phyloP scores from a whole-genome alignment of 1,284 basidiomycete species.

The Boletus sp. region DNA sequence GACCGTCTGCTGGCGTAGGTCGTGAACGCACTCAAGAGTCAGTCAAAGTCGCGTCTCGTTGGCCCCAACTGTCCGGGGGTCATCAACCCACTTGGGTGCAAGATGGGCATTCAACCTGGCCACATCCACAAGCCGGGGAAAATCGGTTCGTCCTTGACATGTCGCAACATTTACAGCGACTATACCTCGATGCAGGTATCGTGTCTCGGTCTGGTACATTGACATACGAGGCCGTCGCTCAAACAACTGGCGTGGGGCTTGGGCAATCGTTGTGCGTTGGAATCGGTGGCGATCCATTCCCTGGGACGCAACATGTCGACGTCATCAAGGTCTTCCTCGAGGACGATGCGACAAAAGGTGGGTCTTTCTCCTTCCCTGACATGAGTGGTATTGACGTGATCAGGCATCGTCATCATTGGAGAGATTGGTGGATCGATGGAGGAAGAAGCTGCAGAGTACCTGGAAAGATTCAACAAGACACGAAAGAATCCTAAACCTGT shows the following conservation, averaged over 20 bases:
- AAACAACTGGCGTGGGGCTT: conserved; percentile 94
- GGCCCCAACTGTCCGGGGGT: conserved; percentile 98
- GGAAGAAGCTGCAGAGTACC: conserved; percentile 97
- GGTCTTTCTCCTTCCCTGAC: neutral
- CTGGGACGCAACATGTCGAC: conserved; percentile 93
- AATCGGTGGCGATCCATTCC: conserved; percentile 99
- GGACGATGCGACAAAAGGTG: conserved; percentile 89
- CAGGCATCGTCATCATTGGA: conserved; percentile 93
- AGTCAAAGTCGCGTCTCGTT: conserved; percentile 92
- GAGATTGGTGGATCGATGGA: conserved; percentile 99
- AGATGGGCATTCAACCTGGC: conserved; percentile 99
- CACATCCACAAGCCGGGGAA: conserved; percentile 96
- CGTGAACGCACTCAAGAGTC: conserved; percentile 89
- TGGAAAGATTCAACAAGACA: conserved; percentile 91
- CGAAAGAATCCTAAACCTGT: conserved; percentile 89
- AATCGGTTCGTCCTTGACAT: conserved; percentile 57
- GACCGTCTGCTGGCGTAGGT: conserved; percentile 50
- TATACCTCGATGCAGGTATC: conserved; percentile 58
- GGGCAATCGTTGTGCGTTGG: conserved; percentile 97
- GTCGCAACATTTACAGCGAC: neutral
- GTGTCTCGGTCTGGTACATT: conserved; percentile 96
- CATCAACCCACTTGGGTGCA: conserved; percentile 96
- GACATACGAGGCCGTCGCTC: conserved; percentile 89
- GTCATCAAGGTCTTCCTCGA: conserved; percentile 96
- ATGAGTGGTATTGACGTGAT: conserved; percentile 27